Base-by-base conservation (phyloP, 352 stramenopile genomes). In the Globisporangium paddicum region DNA sequence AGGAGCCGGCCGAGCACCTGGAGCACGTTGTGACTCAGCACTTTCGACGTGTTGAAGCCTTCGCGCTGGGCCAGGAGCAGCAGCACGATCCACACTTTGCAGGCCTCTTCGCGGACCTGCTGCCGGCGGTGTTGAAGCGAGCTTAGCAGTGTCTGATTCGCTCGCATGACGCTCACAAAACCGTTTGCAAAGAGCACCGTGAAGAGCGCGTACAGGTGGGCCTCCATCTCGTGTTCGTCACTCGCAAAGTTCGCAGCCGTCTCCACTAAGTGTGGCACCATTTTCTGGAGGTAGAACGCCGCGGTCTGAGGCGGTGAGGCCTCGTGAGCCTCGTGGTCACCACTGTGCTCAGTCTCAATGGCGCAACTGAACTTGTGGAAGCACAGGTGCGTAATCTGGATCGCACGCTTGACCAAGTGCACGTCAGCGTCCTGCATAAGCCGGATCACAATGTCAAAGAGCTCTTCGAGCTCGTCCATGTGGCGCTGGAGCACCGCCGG, bases 391-490 rank as follows among this genome's bases (percentile, higher is more conserved):
- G 58, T 74, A 21, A 88, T 86, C 53, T 91, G 77, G 16, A 89
- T 55, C 16, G 79, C 67, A 50, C 80, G 69, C 49, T 91, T 89
- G 11, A 89, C 77, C 10, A 91, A 51, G 54, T 87, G 78, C 6
- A 77, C 64, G 37, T 91, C 79, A 7, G 82, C 72, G 51, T 90
- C 79, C 59, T 87, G 76, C n/a, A 85, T 64, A 38, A 92, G 63
- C 16, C 71, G 70, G 2, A 73, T 26, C 0, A 86, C 35, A 26
- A 87, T 68, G 9, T 83, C 68, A 14, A 87, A 69, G 1, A 90
- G 60, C 23, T 58, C 56, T 1, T 75, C 70, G 14, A 82, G 18
- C 5, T 70, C 58, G 32, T 66, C 30, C 32, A 71, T 55, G 18
- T 41, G 49, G 26, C 50, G 26, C 7, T 60, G 50, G 16, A 79